Evolutionary conservation across 2,329 filamentous ascomycete species (phyloP).

Genomic region (Pestalotiopsis sp.): DNA sequence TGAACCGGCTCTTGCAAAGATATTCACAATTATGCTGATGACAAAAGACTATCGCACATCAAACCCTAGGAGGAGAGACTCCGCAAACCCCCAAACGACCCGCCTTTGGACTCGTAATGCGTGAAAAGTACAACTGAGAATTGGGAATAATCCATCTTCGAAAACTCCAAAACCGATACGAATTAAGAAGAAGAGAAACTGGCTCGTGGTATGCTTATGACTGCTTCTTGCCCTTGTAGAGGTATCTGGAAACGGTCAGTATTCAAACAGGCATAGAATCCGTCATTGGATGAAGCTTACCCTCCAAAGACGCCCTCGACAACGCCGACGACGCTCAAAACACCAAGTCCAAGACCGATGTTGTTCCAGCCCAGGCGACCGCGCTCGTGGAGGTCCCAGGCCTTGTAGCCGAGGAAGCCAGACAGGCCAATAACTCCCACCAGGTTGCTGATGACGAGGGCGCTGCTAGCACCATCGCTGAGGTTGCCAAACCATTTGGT

Average conservation of each 20-base stretch:
- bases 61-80: conserved; percentile 9
- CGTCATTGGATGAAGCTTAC: too few species aligned
- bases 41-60: conserved; percentile 9
- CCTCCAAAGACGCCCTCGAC: conserved; percentile 52
- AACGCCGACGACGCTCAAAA: conserved; percentile 51
- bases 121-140: conserved; percentile 1
- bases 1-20: not conserved
- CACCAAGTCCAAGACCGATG: conserved; percentile 52
- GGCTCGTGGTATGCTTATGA: conserved; percentile 18
- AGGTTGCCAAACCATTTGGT: conserved; percentile 49
- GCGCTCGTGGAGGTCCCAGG: conserved; percentile 57
- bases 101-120: conserved; percentile 4
- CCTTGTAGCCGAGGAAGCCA: conserved; percentile 57
- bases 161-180: not conserved
- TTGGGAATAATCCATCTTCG: not conserved
- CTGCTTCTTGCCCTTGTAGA: conserved; percentile 34
- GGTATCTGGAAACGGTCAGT: conserved; percentile 25
- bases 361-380: conserved; percentile 53
- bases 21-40: conserved; percentile 6
- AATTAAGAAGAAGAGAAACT: not conserved
- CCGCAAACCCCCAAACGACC: not conserved
- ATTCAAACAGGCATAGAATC: too few species aligned
- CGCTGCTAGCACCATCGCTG: conserved; percentile 46
- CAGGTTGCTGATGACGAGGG: conserved; percentile 49
- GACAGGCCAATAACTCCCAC: conserved; percentile 55